Evolutionary conservation across 192 early-diverging fungal genomes (phyloP), one percentile per base, ranked within the genome.

Genomic region (Bifiguratus adelaidae): DNA sequence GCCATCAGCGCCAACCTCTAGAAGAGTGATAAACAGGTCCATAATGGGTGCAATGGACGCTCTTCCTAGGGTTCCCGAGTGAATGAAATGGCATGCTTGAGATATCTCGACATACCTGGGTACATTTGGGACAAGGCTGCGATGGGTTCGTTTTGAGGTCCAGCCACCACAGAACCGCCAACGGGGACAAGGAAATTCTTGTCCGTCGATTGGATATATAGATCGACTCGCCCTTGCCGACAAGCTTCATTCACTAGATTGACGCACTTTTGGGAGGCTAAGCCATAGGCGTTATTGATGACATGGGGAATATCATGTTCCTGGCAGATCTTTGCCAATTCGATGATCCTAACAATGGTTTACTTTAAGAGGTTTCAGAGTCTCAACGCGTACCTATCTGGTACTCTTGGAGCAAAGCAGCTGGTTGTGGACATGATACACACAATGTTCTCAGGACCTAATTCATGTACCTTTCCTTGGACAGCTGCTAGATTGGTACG

Each of bases 121-220:
- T 40, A 40, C 37, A 13, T 40, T 21, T 21, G 16, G 7, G 18
- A 15, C 7, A 40, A 15, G 7, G 16, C 37, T 40, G 16, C 37
- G 4, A 40, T 21, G 7, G 22, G 13, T 15, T 21, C 37, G 7
- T 40, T 40, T 20, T 40, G 18, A 15, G 37, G 37, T 15, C 37
- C 37, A 6, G 37, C 37, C 13, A 40, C 37, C 18, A 40, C 1
- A 5, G 37, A 15, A 15, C 37, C 37, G 6, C 37, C 37, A 40
- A 40, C 37, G 37, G 37, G 37, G 6, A 40, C 37, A 15, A 40
- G 22, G 15, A 40, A 40, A 21, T 40, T 40, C 37, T 40, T 40
- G 15, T 40, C 37, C 7, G 37, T 40, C 18, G 18, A 20, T 21
- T 40, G 37, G 18, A 40, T 21, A 21, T 40, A 40, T 21, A 40